Evolutionary conservation across 306 rosid genomes (phyloP).

Genomic region (Phaseolus lunatus): DNA sequence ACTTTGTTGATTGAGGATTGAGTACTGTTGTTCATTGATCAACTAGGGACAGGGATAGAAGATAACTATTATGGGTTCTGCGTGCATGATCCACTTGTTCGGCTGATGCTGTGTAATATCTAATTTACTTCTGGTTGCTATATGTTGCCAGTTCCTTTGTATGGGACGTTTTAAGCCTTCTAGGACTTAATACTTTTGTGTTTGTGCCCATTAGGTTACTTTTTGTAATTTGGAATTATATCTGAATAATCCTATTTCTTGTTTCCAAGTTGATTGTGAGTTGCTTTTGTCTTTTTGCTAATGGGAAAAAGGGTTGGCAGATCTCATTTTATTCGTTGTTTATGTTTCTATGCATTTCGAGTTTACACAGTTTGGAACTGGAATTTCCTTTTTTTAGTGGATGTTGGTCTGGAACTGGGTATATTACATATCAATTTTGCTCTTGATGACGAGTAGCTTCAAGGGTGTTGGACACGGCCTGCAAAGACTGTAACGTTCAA

Average conservation of each 20-base stretch:
- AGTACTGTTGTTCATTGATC: conserved; percentile 17
- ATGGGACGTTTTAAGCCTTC: conserved; percentile 1
- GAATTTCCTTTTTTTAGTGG: conserved; percentile 22
- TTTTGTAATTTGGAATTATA: conserved; percentile 32
- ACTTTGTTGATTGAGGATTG: conserved; percentile 18
- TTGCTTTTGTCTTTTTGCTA: conserved; percentile 2
- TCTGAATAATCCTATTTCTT: background rate
- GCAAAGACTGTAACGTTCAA: background rate
- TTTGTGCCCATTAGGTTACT: background rate
- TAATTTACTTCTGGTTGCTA: conserved; percentile 11
- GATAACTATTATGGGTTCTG: conserved; percentile 5
- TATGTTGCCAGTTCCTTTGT: conserved; percentile 1
- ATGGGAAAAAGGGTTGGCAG: conserved; percentile 26
- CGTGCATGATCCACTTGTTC: conserved; percentile 27
- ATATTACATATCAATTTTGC: background rate
- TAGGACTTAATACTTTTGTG: conserved; percentile 10
- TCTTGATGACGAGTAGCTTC: background rate
- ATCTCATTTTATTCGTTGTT: background rate
- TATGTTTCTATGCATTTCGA: conserved; percentile 1
- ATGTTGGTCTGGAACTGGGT: background rate
- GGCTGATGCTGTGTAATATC: conserved; percentile 6
- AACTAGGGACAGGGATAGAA: conserved; percentile 25
- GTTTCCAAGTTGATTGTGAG: conserved; percentile 32
- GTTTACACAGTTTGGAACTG: conserved; percentile 35
- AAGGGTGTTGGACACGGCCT: background rate